Evolutionary conservation across 139 green algal species (phyloP).

Genomic region (Chlamydomonas sphaeroides): DNA sequence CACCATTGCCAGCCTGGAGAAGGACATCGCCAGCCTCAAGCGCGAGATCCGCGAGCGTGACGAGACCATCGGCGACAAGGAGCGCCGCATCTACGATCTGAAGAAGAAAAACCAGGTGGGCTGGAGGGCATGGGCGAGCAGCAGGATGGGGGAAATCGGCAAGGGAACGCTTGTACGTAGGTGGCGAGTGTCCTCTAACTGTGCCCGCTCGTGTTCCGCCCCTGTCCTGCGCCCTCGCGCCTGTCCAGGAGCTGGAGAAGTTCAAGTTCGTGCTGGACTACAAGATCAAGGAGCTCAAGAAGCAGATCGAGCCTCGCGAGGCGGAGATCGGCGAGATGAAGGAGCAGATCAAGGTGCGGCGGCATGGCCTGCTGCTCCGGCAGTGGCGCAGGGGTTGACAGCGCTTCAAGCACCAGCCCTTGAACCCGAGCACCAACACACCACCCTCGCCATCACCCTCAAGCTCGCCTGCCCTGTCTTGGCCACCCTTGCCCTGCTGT

Average conservation of each 20-base stretch:
- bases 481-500: background rate
- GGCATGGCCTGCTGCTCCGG: too few relatives aligned
- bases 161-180: too few relatives aligned
- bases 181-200: too few relatives aligned
- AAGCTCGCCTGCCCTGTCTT: too few relatives aligned
- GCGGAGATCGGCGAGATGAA: slow-evolving; percentile 86
- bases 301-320: slow-evolving; percentile 90
- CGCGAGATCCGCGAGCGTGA: slow-evolving; percentile 89
- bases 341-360: too few relatives aligned
- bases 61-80: slow-evolving; percentile 93
- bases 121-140: too few relatives aligned
- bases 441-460: too few relatives aligned
- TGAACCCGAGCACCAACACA: too few relatives aligned
- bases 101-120: slow-evolving; percentile 93
- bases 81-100: slow-evolving; percentile 93
- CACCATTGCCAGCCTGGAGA: slow-evolving; percentile 75
- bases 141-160: too few relatives aligned
- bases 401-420: too few relatives aligned
- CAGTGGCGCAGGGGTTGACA: background rate
- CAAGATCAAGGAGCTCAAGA: slow-evolving; percentile 95
- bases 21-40: slow-evolving; percentile 85
- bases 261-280: slow-evolving; percentile 98
- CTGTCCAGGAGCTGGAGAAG: slow-evolving; percentile 89
- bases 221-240: too few relatives aligned
- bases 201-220: too few relatives aligned